phyloP scores from a whole-genome alignment of 495 filamentous ascomycete genomes.

The Penicillium malachiteum region DNA sequence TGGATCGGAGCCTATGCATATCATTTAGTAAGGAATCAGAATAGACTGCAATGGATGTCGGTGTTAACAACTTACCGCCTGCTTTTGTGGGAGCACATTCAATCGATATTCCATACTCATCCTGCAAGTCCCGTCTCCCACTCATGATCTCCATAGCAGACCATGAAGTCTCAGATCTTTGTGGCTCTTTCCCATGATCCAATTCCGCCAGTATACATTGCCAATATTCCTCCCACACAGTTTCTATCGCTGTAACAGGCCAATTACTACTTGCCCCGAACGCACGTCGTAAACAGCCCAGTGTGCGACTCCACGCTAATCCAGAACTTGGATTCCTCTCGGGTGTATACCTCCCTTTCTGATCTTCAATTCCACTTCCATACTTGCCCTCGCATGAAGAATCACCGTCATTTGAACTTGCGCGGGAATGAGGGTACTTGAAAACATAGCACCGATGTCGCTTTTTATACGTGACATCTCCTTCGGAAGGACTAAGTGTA shows the following conservation, averaged over 20 bases:
- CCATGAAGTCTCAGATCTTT: slow-evolving; percentile 3
- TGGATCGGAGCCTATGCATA: slow-evolving; percentile 20
- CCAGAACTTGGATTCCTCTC: slow-evolving; percentile 37
- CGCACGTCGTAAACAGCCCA: slow-evolving; percentile 50
- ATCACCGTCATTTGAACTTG: slow-evolving; percentile 34
- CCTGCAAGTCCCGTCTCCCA: background rate
- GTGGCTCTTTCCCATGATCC: slow-evolving; percentile 1
- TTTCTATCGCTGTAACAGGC: slow-evolving; percentile 57
- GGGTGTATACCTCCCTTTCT: background rate
- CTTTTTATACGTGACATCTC: slow-evolving; percentile 36
- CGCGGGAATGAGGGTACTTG: slow-evolving; percentile 43
- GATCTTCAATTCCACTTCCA: slow-evolving; percentile 14
- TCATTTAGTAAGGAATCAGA: background rate
- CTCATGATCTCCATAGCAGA: slow-evolving; percentile 11
- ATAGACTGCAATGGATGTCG: background rate
- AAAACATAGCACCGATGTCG: slow-evolving; percentile 45
- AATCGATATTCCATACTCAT: slow-evolving; percentile 15
- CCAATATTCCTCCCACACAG: slow-evolving; percentile 58
- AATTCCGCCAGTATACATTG: slow-evolving; percentile 14
- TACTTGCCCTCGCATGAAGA: slow-evolving; percentile 44
- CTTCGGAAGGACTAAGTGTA: slow-evolving; percentile 13
- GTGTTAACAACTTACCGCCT: slow-evolving; percentile 43
- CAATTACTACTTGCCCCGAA: slow-evolving; percentile 49
- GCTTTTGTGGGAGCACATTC: slow-evolving; percentile 33
- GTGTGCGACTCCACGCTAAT: slow-evolving; percentile 55